Evolutionary conservation across 139 green algal genomes (phyloP), one percentile per base, ranked within the genome.

Genomic region (Chlorella sorokiniana): DNA sequence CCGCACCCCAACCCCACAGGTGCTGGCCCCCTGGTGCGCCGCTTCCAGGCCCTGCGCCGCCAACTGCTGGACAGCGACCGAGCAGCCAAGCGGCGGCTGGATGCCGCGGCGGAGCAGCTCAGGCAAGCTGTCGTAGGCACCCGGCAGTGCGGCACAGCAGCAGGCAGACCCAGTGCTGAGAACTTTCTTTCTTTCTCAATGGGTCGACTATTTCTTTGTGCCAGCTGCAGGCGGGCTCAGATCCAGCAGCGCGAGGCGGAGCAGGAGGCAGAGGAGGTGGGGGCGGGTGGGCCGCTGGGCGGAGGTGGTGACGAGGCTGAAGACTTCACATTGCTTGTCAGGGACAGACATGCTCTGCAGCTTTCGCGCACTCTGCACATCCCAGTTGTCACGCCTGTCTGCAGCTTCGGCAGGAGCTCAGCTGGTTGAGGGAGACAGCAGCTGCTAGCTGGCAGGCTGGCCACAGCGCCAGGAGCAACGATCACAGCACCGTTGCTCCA

Each of bases 21-120:
- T 76, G n/a, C 71, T 78, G 18, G 51, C 71, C 48, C 71, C 45
- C 48, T 78, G 48, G 48, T 78, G 48, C 71, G 71, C 33, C 71
- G 71, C 71, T 67, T 78, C 71, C 52, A 67, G 45, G 48, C 37
- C 20, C 71, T 78, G 71, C 33, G 71, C 10, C 35, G 7, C 25
- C 33, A 31, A n/a, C 71, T 78, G 71, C 51, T 78, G 31, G 71
- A 78, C 14, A 67, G 38, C 23, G 71, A 78, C 48, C 18, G 48
- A 2, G 48, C 71, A 1, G 71, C 71, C 48, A 78, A 78, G 71
- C 1, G 35, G 4, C 45, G 71, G 45, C 71, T 78, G 71, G 71
- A 78, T 29, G 33, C 52, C 22, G 71, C 71, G 48, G 71, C 71
- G 9, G 48, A 51, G 35, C 45, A 64, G 6, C 71, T 78, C 44